Base-by-base conservation (phyloP, 2,329 filamentous ascomycete species). In the Arachnomyces sp. region DNA sequence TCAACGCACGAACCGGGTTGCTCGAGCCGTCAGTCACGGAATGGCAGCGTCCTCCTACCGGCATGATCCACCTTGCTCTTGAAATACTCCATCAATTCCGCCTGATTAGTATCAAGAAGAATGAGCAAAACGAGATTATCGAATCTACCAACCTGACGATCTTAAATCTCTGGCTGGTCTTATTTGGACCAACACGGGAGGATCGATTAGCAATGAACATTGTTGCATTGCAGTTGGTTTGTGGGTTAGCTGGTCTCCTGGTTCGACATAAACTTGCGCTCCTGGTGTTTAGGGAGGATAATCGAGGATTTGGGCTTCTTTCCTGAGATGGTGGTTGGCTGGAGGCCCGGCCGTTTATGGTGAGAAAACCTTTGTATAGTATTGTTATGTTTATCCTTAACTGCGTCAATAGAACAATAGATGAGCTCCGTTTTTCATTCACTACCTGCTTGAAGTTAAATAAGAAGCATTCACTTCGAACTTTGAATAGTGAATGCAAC, bases 101-200 rank as follows among this genome's bases (percentile, higher is more conserved):
- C 45, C 68, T 96, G 38, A 60, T 95, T 40, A 73, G 77, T 34
- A 67, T 95, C 31, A 77, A 72, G 44, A 74, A 72, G 37, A 80
- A 90, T 55, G 71, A 78, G 28, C 66, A 81, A 40, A 86, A 85
- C 7, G 67, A 73, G 49, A 83, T 96, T 52, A 68, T 78, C 16
- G 84, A 92, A 63, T 90, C 82, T 14, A 87, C 80, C 49, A 98
- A 98, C 63, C 75, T 98, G 47, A 98, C 92, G 7, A 76, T 98
- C 35, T 72, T 98, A 50, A 98, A 98, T 60, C 74, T 98, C 41
- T 98, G 90, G 90, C 71, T 98, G 46, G 86, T 96, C 38, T 94
- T 88, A 86, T 82, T 89, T 60, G 92, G 92, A 0, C 89, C 92
- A 2, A 77, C 94, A 72, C 77, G 85, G 46, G 92, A 98, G 62